A percentile compares a stretch with the other conserved stretches of the same genome.
Evolutionary conservation across 2,329 filamentous ascomycete genomes (phyloP).

Genomic region (Cryphonectria nitschkei): DNA sequence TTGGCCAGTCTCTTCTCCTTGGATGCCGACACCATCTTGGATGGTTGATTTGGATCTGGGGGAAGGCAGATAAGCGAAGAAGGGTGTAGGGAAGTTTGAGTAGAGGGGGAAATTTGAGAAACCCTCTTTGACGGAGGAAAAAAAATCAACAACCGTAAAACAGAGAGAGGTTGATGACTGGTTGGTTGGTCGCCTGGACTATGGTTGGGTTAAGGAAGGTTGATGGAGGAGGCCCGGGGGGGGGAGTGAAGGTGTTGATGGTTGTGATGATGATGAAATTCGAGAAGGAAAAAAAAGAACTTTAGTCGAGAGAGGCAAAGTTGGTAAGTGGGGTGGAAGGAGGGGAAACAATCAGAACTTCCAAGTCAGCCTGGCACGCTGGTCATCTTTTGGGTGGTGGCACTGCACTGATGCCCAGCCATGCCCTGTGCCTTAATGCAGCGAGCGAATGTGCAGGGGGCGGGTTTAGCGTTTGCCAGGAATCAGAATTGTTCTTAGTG

Average conservation of each 20-base stretch:
- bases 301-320: conserved; percentile 4
- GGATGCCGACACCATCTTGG: conserved; percentile 69
- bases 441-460: conserved; percentile 6
- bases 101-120: neutral
- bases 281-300: conserved; percentile 10
- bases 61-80: neutral
- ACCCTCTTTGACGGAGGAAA: neutral
- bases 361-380: neutral
- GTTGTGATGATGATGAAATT: conserved; percentile 21
- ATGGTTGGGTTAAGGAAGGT: neutral
- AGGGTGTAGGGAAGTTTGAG: neutral
- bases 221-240: neutral
- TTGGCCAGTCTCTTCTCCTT: conserved; percentile 75
- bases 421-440: neutral
- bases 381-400: neutral
- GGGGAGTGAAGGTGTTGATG: neutral
- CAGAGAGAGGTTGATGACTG: neutral
- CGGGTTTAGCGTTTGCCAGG: neutral
- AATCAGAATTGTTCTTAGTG: conserved; percentile 6
- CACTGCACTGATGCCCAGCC: neutral
- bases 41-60: conserved; percentile 2
- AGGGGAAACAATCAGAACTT: conserved; percentile 15
- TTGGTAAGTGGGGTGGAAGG: conserved; percentile 13
- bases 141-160: neutral
- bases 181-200: neutral